Conservation (phyloP, 2,329 filamentous ascomycete species). For the Cordyceps pruinosa region DNA sequence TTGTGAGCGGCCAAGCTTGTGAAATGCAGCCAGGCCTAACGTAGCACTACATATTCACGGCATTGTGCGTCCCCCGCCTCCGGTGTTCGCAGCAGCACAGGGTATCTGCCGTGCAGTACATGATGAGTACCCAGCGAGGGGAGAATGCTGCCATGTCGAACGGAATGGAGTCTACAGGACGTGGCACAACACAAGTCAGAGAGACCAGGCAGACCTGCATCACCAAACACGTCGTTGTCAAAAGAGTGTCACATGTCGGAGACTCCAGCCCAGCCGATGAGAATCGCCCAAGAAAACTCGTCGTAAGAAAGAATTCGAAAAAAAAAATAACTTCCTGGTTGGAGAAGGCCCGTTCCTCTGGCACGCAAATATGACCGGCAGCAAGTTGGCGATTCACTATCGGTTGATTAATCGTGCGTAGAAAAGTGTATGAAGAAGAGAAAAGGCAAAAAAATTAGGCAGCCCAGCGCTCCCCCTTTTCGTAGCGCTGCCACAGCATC, state of each 20-base stretch:
- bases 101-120: no score
- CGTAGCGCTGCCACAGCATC: no score
- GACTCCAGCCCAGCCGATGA: slow-evolving; percentile 13
- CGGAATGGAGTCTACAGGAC: neutral
- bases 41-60: neutral
- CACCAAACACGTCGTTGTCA: neutral
- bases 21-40: neutral
- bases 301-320: slow-evolving; percentile 13
- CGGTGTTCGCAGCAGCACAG: neutral
- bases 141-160: neutral
- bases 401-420: slow-evolving; percentile 57
- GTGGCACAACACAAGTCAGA: neutral
- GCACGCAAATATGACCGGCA: slow-evolving; percentile 57
- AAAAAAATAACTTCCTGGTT: slow-evolving; percentile 11
- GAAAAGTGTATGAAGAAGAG: slow-evolving; percentile 37
- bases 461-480: no score
- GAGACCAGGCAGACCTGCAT: neutral
- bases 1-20: neutral
- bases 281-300: slow-evolving; percentile 2
- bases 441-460: slow-evolving; percentile 10
- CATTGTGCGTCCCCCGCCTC: neutral
- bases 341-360: slow-evolving; percentile 35
- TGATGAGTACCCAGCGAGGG: neutral
- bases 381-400: slow-evolving; percentile 41
- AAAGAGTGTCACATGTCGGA: slow-evolving; percentile 9